A percentile compares a stretch with the other conserved stretches of the same genome.
Conservation (phyloP, 768 basidiomycete species). For the Mycena vitilis region DNA sequence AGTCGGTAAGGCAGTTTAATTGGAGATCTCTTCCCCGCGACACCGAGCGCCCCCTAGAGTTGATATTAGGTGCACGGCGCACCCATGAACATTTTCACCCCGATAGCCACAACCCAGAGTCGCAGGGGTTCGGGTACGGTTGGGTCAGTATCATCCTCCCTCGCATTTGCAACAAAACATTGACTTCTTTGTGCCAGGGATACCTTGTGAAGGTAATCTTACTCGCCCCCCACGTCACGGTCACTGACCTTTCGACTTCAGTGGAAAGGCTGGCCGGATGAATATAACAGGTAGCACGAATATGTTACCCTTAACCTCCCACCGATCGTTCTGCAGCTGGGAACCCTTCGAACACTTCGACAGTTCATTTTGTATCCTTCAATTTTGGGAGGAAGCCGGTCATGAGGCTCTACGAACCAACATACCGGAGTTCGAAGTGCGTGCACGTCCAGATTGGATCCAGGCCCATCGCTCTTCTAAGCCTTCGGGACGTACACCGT, state of each 20-base stretch:
- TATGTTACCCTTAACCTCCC: too few species aligned
- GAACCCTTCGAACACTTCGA: conserved; percentile 2
- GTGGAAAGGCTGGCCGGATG: conserved; percentile 10
- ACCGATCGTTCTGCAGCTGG: conserved; percentile 3
- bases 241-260: not conserved
- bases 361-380: not conserved
- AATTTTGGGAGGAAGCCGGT: conserved; percentile 16
- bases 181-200: not conserved
- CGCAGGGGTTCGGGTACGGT: not conserved
- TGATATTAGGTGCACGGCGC: conserved; percentile 3
- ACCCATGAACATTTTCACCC: not conserved
- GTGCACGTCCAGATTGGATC: not conserved
- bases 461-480: not conserved
- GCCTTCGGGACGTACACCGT: not conserved
- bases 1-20: conserved; percentile 4
- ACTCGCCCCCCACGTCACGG: not conserved
- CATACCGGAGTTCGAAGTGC: not conserved
- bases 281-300: not conserved
- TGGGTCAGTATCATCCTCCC: conserved; percentile 1
- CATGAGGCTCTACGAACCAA: not conserved
- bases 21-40: too few species aligned
- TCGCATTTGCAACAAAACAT: not conserved
- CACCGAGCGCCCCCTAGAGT: not conserved
- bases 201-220: conserved; percentile 11
- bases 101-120: not conserved